phyloP scores from a whole-genome alignment of 2,329 filamentous ascomycete genomes.

The Lecanosticta acicola region DNA sequence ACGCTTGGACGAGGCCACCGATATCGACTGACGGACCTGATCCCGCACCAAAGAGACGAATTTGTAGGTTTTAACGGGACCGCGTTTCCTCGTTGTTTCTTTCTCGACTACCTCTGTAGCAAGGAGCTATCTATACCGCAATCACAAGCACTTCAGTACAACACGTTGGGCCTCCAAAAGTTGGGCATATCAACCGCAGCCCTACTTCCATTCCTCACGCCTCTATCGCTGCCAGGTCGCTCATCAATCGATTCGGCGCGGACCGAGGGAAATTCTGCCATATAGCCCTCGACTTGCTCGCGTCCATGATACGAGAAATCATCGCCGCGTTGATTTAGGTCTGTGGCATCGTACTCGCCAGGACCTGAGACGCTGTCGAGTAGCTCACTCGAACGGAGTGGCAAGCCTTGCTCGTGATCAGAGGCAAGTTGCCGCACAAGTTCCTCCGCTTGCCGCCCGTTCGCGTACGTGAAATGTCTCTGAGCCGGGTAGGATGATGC shows the following conservation, averaged over 20 bases:
- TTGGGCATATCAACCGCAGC: conserved; percentile 24
- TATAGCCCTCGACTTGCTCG: too few relatives aligned
- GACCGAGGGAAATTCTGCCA: background rate
- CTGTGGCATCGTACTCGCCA: too few relatives aligned
- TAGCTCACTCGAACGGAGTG: too few relatives aligned
- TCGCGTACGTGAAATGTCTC: conserved; percentile 1
- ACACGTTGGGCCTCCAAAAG: conserved; percentile 43
- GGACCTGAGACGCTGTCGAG: too few relatives aligned
- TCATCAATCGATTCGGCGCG: background rate
- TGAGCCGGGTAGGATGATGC: background rate
- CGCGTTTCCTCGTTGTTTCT: too few relatives aligned
- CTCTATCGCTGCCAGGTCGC: background rate
- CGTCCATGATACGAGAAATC: too few relatives aligned
- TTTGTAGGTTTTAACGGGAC: too few relatives aligned
- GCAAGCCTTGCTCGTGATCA: background rate
- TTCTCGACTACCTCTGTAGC: too few relatives aligned
- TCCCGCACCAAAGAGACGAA: too few relatives aligned
- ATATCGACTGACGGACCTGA: too few relatives aligned
- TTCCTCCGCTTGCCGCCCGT: conserved; percentile 12
- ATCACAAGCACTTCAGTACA: conserved; percentile 35
- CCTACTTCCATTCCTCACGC: background rate
- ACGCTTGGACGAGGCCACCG: too few relatives aligned
- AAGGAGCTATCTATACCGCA: background rate
- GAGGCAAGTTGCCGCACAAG: conserved; percentile 7
- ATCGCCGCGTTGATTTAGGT: too few relatives aligned